These are phyloP conservation scores for Colletotrichum sp. DNA, from an alignment of 2,329 filamentous ascomycete genomes.

Conservation along the genomic window DNA sequence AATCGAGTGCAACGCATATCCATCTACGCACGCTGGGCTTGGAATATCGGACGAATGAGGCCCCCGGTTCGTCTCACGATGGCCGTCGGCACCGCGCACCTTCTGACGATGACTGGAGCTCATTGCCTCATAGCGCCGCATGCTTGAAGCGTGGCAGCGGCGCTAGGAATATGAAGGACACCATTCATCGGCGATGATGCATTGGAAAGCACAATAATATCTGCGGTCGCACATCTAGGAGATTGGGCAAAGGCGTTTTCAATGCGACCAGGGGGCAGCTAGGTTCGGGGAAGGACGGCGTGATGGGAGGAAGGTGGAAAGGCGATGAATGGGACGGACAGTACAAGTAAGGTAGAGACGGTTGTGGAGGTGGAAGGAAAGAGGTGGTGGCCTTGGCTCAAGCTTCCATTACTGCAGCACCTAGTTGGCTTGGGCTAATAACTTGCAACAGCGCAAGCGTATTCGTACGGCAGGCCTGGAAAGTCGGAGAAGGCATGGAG, in stretches of 20 bases:
- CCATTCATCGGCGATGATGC: constrained; percentile 12
- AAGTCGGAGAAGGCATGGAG: not conserved
- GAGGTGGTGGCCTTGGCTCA: not conserved
- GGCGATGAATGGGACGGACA: not conserved
- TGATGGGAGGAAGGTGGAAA: not conserved
- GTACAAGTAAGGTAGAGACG: not conserved
- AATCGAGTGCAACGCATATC: not conserved
- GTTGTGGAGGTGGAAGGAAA: not conserved
- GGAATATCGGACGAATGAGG: constrained; percentile 16
- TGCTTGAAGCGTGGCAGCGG: constrained; percentile 9
- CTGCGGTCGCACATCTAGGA: constrained; percentile 1
- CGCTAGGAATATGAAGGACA: not conserved
- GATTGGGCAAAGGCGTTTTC: not conserved
- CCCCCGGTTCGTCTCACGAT: constrained; percentile 13
- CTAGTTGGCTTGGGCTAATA: not conserved
- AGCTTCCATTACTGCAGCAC: not conserved
- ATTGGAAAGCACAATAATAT: constrained; percentile 5
- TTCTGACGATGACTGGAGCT: constrained; percentile 16
- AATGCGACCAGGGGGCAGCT: not conserved
- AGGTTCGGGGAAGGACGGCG: not conserved
- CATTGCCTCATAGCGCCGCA: constrained; percentile 14
- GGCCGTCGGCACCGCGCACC: constrained; percentile 6
- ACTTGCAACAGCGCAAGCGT: not conserved
- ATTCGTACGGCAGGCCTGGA: not conserved
- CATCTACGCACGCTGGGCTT: constrained; percentile 2